A percentile compares a stretch with the other conserved stretches of the same genome.
Conservation (phyloP, 2,329 filamentous ascomycete genomes). For the Mycosphaerelloides madeirae region DNA sequence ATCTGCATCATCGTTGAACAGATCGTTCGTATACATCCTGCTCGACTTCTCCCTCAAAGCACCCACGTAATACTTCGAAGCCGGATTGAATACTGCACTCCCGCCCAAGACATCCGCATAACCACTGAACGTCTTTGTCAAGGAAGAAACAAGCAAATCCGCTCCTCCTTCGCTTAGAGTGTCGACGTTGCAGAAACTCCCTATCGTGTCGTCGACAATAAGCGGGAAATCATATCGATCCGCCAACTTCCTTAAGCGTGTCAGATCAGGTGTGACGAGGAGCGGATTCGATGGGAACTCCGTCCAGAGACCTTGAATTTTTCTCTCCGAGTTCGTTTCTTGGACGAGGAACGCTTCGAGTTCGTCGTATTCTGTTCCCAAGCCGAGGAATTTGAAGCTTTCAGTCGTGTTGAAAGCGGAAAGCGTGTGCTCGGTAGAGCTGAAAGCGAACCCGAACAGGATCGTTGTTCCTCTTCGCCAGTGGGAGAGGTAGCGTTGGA, state of each 20-base stretch:
- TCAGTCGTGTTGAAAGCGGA: slow-evolving; percentile 80
- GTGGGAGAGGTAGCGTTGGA: slow-evolving; percentile 67
- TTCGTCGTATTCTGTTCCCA: slow-evolving; percentile 75
- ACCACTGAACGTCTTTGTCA: slow-evolving; percentile 93
- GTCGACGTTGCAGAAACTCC: slow-evolving; percentile 89
- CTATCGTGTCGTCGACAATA: slow-evolving; percentile 88
- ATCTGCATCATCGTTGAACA: slow-evolving; percentile 85
- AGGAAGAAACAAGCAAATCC: slow-evolving; percentile 83
- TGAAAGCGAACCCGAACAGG: slow-evolving; percentile 87
- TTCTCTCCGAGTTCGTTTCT: slow-evolving; percentile 52
- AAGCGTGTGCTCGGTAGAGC: slow-evolving; percentile 86
- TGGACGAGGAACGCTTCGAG: slow-evolving; percentile 63
- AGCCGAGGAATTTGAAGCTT: slow-evolving; percentile 71
- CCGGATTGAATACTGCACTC: slow-evolving; percentile 56
- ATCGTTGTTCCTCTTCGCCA: slow-evolving; percentile 66
- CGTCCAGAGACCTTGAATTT: slow-evolving; percentile 76
- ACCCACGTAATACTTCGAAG: neutral
- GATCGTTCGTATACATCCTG: slow-evolving; percentile 70
- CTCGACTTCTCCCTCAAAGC: neutral
- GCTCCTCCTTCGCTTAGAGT: slow-evolving; percentile 65
- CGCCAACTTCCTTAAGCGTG: slow-evolving; percentile 68
- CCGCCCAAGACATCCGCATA: slow-evolving; percentile 97
- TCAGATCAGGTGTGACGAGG: slow-evolving; percentile 73
- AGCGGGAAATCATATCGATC: slow-evolving; percentile 79
- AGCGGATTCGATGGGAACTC: slow-evolving; percentile 90